Conservation (phyloP, 805 yeast species). For the Zygotorulaspora chibaensis region DNA sequence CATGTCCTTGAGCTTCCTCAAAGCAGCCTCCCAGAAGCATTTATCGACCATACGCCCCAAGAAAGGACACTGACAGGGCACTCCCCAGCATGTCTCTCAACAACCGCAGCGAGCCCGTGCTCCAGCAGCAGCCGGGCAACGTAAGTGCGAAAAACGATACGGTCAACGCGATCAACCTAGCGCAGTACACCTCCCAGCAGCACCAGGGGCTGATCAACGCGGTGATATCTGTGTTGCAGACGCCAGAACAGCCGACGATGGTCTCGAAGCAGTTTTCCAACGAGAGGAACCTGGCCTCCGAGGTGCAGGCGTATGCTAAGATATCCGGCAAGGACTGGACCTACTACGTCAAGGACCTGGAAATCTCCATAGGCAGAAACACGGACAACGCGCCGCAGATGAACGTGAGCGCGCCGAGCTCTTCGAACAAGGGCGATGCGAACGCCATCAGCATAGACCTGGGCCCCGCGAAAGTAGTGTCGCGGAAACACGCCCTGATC, state of each 20-base stretch:
- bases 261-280: conserved; percentile 74
- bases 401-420: not conserved
- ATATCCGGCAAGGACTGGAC: conserved; percentile 94
- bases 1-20: not conserved
- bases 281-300: conserved; percentile 56
- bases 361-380: conserved; percentile 80
- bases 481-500: conserved; percentile 84
- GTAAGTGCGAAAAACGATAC: not conserved
- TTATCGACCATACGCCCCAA: too few species aligned
- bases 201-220: conserved; percentile 61
- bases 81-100: too few species aligned
- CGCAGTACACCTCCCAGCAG: conserved; percentile 22
- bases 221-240: conserved; percentile 62
- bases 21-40: not conserved
- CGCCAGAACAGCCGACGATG: conserved; percentile 70
- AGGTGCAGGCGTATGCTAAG: conserved; percentile 97
- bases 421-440: conserved; percentile 32
- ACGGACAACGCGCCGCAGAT: conserved; percentile 38
- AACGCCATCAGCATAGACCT: conserved; percentile 61
- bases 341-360: conserved; percentile 76
- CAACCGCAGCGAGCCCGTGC: not conserved
- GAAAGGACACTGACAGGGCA: too few species aligned
- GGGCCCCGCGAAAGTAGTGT: conserved; percentile 97
- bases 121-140: not conserved
- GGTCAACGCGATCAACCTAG: conserved; percentile 6